Evolutionary conservation across 1,284 basidiomycete genomes (phyloP).

Genomic region (Trametes pubescens): DNA sequence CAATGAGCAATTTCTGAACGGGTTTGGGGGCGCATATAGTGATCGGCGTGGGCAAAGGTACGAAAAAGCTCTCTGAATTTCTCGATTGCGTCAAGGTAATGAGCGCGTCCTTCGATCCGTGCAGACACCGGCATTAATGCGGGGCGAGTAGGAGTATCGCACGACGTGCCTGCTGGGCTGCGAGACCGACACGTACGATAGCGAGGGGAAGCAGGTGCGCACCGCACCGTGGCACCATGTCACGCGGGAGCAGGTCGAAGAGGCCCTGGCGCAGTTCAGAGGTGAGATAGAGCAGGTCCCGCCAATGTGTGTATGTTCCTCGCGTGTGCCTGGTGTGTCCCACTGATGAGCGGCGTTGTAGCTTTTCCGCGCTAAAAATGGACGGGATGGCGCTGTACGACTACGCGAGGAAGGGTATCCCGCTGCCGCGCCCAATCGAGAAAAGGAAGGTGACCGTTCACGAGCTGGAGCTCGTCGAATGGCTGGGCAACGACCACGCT

Average conservation of each 20-base stretch:
- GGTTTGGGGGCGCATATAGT: constrained; percentile 63
- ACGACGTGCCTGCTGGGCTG: constrained; percentile 93
- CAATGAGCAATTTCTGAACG: constrained; percentile 1
- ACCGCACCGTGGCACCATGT: constrained; percentile 87
- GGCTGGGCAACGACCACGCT: constrained; percentile 69
- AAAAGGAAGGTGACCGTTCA: constrained; percentile 86
- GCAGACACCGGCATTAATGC: constrained; percentile 21
- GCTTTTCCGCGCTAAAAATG: constrained; percentile 98
- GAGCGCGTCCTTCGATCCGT: constrained; percentile 14
- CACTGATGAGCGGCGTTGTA: constrained; percentile 42
- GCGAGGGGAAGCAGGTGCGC: constrained; percentile 81
- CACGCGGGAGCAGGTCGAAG: constrained; percentile 79
- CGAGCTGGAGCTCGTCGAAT: constrained; percentile 77
- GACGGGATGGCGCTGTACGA: constrained; percentile 97
- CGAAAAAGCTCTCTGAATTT: constrained; percentile 88
- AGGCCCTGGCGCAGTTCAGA: constrained; percentile 78
- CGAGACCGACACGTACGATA: constrained; percentile 95
- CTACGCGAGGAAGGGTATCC: constrained; percentile 91
- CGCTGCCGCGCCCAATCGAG: constrained; percentile 93
- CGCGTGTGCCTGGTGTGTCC: constrained; percentile 25
- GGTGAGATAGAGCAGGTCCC: constrained; percentile 92
- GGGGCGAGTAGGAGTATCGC: constrained; percentile 78
- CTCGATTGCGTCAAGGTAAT: constrained; percentile 91
- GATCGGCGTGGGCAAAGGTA: constrained; percentile 90
- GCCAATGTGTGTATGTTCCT: constrained; percentile 75